These are phyloP conservation scores for Rhodotorula sp. DNA, from an alignment of 1,284 basidiomycete genomes.

Conservation along the genomic window DNA sequence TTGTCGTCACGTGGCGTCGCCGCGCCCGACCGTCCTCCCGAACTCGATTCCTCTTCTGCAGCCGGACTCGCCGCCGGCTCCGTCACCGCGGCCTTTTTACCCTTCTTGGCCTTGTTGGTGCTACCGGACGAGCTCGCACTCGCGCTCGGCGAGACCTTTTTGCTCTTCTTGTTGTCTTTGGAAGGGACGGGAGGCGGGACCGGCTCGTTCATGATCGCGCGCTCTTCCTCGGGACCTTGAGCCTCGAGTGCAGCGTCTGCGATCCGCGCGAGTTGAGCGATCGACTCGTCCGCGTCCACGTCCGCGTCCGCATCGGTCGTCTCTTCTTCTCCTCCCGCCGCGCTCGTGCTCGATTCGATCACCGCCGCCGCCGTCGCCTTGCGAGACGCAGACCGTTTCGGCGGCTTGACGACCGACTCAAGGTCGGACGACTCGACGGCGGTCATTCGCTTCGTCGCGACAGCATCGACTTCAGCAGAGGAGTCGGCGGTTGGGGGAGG, in stretches of 20 bases:
- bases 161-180: neutral
- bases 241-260: conserved; percentile 25
- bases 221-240: conserved; percentile 3
- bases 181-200: neutral
- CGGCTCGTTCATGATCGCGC: neutral
- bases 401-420: conserved; percentile 4
- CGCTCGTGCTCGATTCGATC: neutral
- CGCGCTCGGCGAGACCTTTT: conserved; percentile 7
- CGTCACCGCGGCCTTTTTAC: neutral
- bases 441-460: neutral
- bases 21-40: too few species aligned
- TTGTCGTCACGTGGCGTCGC: too few species aligned
- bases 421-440: conserved; percentile 1
- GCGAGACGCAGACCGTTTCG: neutral
- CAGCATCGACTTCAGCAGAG: neutral
- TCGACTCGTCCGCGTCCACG: conserved; percentile 14
- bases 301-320: conserved; percentile 2
- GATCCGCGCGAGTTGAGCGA: conserved; percentile 21
- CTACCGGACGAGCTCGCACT: neutral
- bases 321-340: neutral
- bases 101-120: neutral
- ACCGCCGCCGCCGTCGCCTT: neutral
- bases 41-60: too few species aligned
- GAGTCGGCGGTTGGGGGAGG: neutral
- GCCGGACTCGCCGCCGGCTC: neutral